Base-by-base conservation (phyloP, 108 stramenopile species). In the Mayamaea pseudoterrestris region DNA sequence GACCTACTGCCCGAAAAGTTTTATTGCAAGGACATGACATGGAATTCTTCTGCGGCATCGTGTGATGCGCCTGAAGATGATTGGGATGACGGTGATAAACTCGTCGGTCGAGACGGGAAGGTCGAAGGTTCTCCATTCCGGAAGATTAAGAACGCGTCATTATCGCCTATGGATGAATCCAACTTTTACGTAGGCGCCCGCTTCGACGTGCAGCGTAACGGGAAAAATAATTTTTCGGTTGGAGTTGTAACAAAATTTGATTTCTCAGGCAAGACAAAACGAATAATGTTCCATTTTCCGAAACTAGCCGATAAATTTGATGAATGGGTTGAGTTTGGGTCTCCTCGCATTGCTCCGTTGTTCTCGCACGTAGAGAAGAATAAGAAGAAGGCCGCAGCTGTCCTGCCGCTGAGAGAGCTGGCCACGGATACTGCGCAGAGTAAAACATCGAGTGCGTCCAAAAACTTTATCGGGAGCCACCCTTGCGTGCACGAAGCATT, bases 21-120 rank as follows among this genome's bases (percentile, higher is more conserved):
- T 53, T 79, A 63, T 45, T 93, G 90, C 65, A 75, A 71, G 29
- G 83, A 93, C 57, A 85, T 86, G 54, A 59, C 63, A 22, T 93
- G 90, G 90, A 82, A 84, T 53, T 63, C 71, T 3, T 47, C 51
- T 17, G 54, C 66, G 17, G 50, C 53, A 43, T 69, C 66, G 17
- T 92, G 90, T 39, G 78, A 79, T 40, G 80, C 75, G 2, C 69
- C 69, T 8, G 85, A 84, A 58, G 90, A 87, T 55, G 56, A 75
- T 47, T 91, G 90, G 84, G 84, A 91, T 55, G 65, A 69, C 47
- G 47, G 44, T 13, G 76, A 76, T 21, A 22, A 18, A 20, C 16
- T 51, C 5, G 50, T 51, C 24, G 50, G 34, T 36, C 9, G 21
- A 2, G 42, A 55, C 16, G 53, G 53, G 13, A 55, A 44, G 16